These are phyloP conservation scores for Ophiocordyceps robertsii DNA, from an alignment of 2,329 filamentous ascomycete genomes.

Conservation along the genomic window DNA sequence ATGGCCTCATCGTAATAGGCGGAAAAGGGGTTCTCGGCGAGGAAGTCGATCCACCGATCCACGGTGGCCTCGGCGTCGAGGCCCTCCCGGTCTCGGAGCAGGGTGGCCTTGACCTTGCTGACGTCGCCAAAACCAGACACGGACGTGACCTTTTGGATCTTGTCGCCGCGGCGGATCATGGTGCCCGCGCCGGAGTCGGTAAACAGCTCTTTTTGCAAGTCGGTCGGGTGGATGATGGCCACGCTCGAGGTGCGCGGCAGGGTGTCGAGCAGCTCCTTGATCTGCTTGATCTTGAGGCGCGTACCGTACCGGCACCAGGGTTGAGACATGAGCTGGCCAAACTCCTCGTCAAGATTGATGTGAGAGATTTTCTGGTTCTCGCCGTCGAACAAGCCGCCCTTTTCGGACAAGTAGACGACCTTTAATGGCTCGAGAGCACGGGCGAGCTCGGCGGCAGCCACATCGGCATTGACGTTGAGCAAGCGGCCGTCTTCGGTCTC, in stretches of 20 bases:
- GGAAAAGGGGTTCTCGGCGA: constrained; percentile 69
- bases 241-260: constrained; percentile 88
- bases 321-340: constrained; percentile 81
- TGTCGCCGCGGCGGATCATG: constrained; percentile 81
- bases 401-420: constrained; percentile 97
- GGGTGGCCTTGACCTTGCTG: constrained; percentile 64
- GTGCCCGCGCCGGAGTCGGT: constrained; percentile 93
- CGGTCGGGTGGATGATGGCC: constrained; percentile 92
- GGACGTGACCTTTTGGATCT: constrained; percentile 61
- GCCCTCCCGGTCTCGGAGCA: constrained; percentile 70
- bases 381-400: constrained; percentile 89
- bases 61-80: constrained; percentile 73
- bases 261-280: constrained; percentile 81
- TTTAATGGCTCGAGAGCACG: constrained; percentile 83
- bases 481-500: constrained; percentile 85
- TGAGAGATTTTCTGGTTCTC: constrained; percentile 90
- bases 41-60: constrained; percentile 70
- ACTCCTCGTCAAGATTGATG: constrained; percentile 96
- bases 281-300: constrained; percentile 92
- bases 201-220: constrained; percentile 92
- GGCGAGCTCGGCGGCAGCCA: constrained; percentile 86
- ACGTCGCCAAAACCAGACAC: constrained; percentile 66
- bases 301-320: constrained; percentile 94
- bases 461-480: constrained; percentile 95
- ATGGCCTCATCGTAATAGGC: constrained; percentile 91